phyloP scores from a whole-genome alignment of 2,329 filamentous ascomycete species.

The Fonsecaea erecta region DNA sequence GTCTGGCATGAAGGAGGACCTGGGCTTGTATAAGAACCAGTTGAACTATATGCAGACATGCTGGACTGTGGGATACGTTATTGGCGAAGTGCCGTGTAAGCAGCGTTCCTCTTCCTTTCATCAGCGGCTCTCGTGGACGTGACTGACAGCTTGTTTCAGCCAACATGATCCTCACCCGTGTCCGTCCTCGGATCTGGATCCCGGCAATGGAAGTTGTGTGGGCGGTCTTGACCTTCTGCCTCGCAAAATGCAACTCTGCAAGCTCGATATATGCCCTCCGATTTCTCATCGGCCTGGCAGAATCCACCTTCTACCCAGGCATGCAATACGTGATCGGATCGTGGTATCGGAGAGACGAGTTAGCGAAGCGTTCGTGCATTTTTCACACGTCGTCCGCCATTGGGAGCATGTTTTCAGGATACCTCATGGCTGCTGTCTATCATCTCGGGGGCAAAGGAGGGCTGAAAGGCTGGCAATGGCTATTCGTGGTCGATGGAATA shows the following conservation, averaged over 20 bases:
- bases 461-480: constrained; percentile 51
- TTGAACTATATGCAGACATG: constrained; percentile 63
- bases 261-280: constrained; percentile 39
- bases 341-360: constrained; percentile 53
- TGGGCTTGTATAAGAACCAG: constrained; percentile 58
- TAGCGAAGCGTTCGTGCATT: constrained; percentile 59
- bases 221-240: constrained; percentile 62
- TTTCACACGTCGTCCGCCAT: constrained; percentile 57
- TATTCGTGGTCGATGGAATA: constrained; percentile 47
- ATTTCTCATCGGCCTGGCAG: constrained; percentile 45
- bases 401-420: constrained; percentile 54
- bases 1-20: constrained; percentile 58
- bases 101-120: background rate
- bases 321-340: constrained; percentile 59
- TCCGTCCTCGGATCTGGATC: constrained; percentile 25
- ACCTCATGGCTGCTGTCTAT: constrained; percentile 61
- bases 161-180: constrained; percentile 57
- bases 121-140: background rate
- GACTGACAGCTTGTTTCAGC: constrained; percentile 42
- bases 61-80: constrained; percentile 65
- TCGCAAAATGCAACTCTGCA: constrained; percentile 52
- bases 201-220: constrained; percentile 49
- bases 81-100: constrained; percentile 51
- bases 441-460: constrained; percentile 56
- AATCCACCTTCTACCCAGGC: constrained; percentile 58